phyloP scores from a whole-genome alignment of 768 basidiomycete species.

The Mycena crocata region DNA sequence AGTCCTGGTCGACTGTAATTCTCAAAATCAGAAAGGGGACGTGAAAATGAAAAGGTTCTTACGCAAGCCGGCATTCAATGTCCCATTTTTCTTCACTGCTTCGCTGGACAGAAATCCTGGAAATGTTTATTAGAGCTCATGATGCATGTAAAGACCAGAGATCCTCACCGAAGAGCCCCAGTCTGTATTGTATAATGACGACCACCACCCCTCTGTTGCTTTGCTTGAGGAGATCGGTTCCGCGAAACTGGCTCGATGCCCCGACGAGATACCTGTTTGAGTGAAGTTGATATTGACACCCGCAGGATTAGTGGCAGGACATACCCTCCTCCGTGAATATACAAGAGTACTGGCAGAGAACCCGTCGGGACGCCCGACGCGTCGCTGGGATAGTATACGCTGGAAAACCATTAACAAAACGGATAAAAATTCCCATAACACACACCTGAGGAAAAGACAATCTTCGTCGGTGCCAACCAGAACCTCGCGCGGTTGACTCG shows the following conservation, averaged over 20 bases:
- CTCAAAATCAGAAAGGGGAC: background rate
- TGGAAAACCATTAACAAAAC: constrained; percentile 21
- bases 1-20: constrained; percentile 42
- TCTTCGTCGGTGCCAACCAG: constrained; percentile 38
- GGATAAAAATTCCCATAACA: background rate
- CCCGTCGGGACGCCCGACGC: constrained; percentile 31
- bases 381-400: constrained; percentile 50
- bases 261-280: too few relatives aligned
- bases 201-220: constrained; percentile 48
- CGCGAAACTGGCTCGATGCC: constrained; percentile 43
- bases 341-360: constrained; percentile 53
- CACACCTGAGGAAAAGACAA: constrained; percentile 46
- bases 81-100: constrained; percentile 40
- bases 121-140: background rate
- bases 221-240: constrained; percentile 50
- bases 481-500: constrained; percentile 8
- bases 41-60: background rate
- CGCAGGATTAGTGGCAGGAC: constrained; percentile 44
- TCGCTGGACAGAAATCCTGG: constrained; percentile 45
- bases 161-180: constrained; percentile 52
- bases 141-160: background rate
- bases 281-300: too few relatives aligned
- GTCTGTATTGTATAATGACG: constrained; percentile 55
- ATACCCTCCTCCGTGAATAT: constrained; percentile 48
- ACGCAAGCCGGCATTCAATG: constrained; percentile 46